Conservation (phyloP, 768 basidiomycete genomes). For the Pisolithus tinctorius region DNA sequence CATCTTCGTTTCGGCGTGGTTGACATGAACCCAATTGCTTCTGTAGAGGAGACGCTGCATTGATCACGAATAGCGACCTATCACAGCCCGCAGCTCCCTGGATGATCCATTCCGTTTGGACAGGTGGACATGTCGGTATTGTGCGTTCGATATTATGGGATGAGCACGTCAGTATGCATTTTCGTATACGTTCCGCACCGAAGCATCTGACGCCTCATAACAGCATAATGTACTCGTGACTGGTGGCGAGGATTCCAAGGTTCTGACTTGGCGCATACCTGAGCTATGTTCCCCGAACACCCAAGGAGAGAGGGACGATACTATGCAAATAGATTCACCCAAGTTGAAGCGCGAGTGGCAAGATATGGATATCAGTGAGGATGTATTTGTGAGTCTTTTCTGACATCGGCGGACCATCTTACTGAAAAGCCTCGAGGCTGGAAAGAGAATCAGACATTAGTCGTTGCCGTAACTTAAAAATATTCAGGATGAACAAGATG, state of each 20-base stretch:
- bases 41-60: slow-evolving; percentile 50
- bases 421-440: slow-evolving; percentile 7
- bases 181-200: not conserved
- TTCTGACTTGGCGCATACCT: slow-evolving; percentile 35
- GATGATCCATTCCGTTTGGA: slow-evolving; percentile 47
- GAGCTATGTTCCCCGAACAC: not conserved
- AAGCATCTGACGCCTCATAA: not conserved
- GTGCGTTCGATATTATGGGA: slow-evolving; percentile 55
- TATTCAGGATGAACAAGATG: not conserved
- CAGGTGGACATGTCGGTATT: slow-evolving; percentile 48
- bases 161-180: slow-evolving; percentile 33
- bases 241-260: slow-evolving; percentile 45
- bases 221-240: slow-evolving; percentile 39
- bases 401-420: not conserved
- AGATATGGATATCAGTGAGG: slow-evolving; percentile 8
- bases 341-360: slow-evolving; percentile 21
- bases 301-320: slow-evolving; percentile 1
- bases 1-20: not conserved
- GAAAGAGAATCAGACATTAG: slow-evolving; percentile 18
- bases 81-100: slow-evolving; percentile 36
- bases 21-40: not conserved
- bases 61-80: slow-evolving; percentile 41
- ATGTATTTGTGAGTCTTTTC: slow-evolving; percentile 11
- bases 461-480: not conserved
- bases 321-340: slow-evolving; percentile 7